Evolutionary conservation across 768 basidiomycete genomes (phyloP), one percentile per base, ranked within the genome.

Genomic region (Leucosporidium yakuticum): DNA sequence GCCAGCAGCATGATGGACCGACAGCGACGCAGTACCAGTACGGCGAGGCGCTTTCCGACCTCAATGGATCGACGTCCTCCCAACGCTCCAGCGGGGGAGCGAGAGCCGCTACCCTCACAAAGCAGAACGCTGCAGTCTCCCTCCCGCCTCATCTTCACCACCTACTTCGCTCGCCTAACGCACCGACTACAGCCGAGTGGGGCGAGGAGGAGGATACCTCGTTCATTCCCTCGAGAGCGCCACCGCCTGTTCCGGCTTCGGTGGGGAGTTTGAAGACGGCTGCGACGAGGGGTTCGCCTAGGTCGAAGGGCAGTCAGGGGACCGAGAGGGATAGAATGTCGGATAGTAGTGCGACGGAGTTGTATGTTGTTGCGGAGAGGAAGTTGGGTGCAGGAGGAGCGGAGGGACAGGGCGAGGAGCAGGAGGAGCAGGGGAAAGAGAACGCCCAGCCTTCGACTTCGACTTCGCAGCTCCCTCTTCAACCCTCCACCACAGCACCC

Each of bases 91-190:
- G 2, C 8, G 31, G 23, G 53, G 51, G 48, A 56, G 50, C 11
- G 63, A 62, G 36, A n/a, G 29, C 31, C 60, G 68, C 63, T 0
- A 62, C 60, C 0, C 48, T 62, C 23, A 34, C 32, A 17, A 19
- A 54, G 15, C 70, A 71, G 54, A 71, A 71, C 54, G 67, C 70
- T 4, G 68, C 68, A 67, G 57, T 71, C 20, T 65, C 70, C 7
- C 67, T 71, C 17, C 70, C 70, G 4, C 70, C 70, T 0, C 70
- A 68, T 49, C 64, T 71, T 0, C 70, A 71, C 29, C 70, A 71
- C 44, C 70, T 71, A 12, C 57, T 71, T 7, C 70, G 61, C 21
- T 58, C 57, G 4, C 70, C 70, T 11, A 36, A n/a, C 17, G 19
- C 55, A 9, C 29, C 20, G 31, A 21, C 7, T 0, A 21, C 55